These are phyloP conservation scores for Fusarium sp. DNA, from an alignment of 2,329 filamentous ascomycete species.

Conservation along the genomic window DNA sequence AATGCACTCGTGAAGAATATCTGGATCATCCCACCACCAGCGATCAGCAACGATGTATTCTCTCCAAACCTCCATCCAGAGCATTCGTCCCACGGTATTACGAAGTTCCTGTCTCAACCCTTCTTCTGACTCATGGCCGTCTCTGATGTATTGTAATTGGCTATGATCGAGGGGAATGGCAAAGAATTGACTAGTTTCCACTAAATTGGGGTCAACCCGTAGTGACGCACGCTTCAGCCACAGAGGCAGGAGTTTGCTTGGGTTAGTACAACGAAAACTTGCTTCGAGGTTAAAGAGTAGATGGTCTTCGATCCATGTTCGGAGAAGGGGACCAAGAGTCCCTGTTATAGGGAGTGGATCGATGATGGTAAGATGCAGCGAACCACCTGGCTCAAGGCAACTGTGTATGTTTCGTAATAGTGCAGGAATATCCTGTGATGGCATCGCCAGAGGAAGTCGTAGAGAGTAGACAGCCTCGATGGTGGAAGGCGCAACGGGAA, in stretches of 20 bases:
- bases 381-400: slow-evolving; percentile 67
- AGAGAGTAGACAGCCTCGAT: slow-evolving; percentile 66
- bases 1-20: slow-evolving; percentile 66
- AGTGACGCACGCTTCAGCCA: slow-evolving; percentile 70
- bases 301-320: slow-evolving; percentile 71
- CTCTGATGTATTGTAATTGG: slow-evolving; percentile 33
- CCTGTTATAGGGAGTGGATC: slow-evolving; percentile 69
- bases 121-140: slow-evolving; percentile 43
- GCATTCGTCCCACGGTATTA: slow-evolving; percentile 64
- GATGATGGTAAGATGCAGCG: slow-evolving; percentile 69
- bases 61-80: slow-evolving; percentile 73
- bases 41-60: slow-evolving; percentile 58
- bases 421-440: slow-evolving; percentile 66
- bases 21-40: slow-evolving; percentile 73
- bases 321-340: slow-evolving; percentile 67
- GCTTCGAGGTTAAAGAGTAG: slow-evolving; percentile 69
- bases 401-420: slow-evolving; percentile 69
- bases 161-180: slow-evolving; percentile 52
- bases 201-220: slow-evolving; percentile 58
- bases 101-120: slow-evolving; percentile 60
- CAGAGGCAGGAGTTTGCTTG: slow-evolving; percentile 66
- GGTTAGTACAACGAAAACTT: slow-evolving; percentile 69
- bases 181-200: slow-evolving; percentile 60
- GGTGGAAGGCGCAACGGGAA: slow-evolving; percentile 56
- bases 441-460: slow-evolving; percentile 67